A percentile compares a stretch with the other conserved stretches of the same genome.
These are phyloP conservation scores for Dianthus caryophyllus DNA, from an alignment of 148 eudicot genomes.

Conservation along the genomic window DNA sequence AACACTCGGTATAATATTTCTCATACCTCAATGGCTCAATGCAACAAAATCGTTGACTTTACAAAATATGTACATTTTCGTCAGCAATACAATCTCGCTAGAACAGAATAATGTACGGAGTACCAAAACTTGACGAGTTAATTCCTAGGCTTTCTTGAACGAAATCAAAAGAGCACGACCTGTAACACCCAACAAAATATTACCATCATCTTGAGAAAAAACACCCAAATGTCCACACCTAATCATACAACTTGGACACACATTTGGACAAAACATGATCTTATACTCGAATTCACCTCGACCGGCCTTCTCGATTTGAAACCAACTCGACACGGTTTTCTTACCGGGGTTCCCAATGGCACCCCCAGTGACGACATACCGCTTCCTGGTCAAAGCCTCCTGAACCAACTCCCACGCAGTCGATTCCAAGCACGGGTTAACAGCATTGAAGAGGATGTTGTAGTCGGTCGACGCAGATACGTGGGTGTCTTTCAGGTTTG, in stretches of 20 bases:
- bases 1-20: too few relatives aligned
- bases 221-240: conserved; percentile 43
- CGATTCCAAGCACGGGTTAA: conserved; percentile 33
- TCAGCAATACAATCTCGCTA: not conserved
- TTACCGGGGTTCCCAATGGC: conserved; percentile 36
- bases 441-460: conserved; percentile 35
- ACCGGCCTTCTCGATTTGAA: conserved; percentile 36
- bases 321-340: conserved; percentile 44
- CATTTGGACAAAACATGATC: conserved; percentile 53
- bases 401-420: conserved; percentile 35
- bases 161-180: conserved; percentile 34
- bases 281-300: conserved; percentile 29
- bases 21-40: too few relatives aligned
- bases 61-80: not conserved
- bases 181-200: conserved; percentile 37
- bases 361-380: conserved; percentile 44
- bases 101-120: not conserved
- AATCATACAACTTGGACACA: conserved; percentile 43
- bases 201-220: conserved; percentile 28
- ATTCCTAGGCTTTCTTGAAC: conserved; percentile 36
- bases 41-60: not conserved
- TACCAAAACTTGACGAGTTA: not conserved
- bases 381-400: conserved; percentile 23
- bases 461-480: conserved; percentile 30
- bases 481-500: conserved; percentile 14